Evolutionary conservation across 208 protist genomes (phyloP), one percentile per base, ranked within the genome.

Genomic region (Trypanosoma mega): DNA sequence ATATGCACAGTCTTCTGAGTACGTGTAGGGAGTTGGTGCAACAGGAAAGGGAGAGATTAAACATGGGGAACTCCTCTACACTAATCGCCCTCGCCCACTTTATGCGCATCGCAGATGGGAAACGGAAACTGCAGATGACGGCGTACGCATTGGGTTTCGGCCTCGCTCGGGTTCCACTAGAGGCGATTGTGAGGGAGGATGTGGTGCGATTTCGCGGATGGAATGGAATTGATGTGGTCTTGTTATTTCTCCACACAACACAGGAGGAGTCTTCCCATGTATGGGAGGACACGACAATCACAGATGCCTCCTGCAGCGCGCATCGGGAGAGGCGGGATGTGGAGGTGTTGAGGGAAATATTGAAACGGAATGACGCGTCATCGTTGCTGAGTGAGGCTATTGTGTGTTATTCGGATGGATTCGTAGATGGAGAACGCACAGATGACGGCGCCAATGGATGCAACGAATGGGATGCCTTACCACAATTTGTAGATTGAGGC

Each of bases 51-150:
- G 55, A 20, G n/a, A 34, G 31, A 29, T 14, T 39, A n/a, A 20
- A 33, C 0, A 16, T 37, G 31, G 2, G 20, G 23, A 7, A 3
- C 11, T 51, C 11, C 27, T 52, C 16, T 5, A 18, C 21, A 7
- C 18, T 82, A 0, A 60, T 68, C 37, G 63, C 81, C 9, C 68
- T 91, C 9, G 53, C 72, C 0, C 84, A 87, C 62, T 84, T 77
- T 41, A 79, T 87, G 74, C 69, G 84, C 44, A 78, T 91, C 24
- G 57, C 76, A 2, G 71, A 78, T 63, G 84, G 77, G 1, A 53
- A 74, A 14, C 50, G 29, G 27, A 75, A 57, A 39, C 59, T 87
- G 1, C 65, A 67, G 6, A 30, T 48, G 16, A 30, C 39, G 3
- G 80, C 80, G 0, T 51, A 78, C 29, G 48, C 43, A 34, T 39